Evolutionary conservation across 176 grass and related monocot species (phyloP), one percentile per base, ranked within the genome.

Genomic region (Miscanthus lutarioriparius): DNA sequence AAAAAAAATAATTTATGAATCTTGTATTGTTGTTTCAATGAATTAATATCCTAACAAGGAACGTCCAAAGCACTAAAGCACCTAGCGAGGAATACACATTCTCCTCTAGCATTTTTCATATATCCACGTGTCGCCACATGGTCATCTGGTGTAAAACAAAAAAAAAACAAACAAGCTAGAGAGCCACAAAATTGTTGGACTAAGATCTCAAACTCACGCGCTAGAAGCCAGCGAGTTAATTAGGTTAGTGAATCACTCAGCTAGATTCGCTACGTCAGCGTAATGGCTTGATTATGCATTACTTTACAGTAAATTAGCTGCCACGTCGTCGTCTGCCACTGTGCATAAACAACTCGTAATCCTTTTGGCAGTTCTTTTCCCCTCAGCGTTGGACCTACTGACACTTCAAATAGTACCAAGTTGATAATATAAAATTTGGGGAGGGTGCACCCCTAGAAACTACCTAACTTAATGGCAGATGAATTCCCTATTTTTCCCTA

Each of bases 201-300:
- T 64, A 30, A 10, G 64, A 86, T 82, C 70, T 77, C 33, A 54
- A 70, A 81, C 47, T 81, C 20, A 9, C 7, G 17, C 4, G 64
- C 30, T 51, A 38, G 78, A 22, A 32, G 16, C 54, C 44, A 3
- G 10, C 9, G 23, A 71, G 32, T 64, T 86, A 71, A 67, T 65
- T 66, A 70, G 25, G 19, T 48, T 45, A 66, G 49, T 72, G 54
- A 78, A 86, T 58, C 79, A 58, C 54, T 58, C 44, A 82, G 19
- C 26, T 74, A 79, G 83, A 86, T 90, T 90, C 66, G 79, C 27
- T 19, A 73, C 73, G 67, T 82, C 79, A 86, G 48, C 45, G 45
- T 82, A 70, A 71, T 22, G 14, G 62, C 4, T 49, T 16, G 10
- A 86, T 86, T 74, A 75, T 67, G 70, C 44, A 43, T 66, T 67